These are phyloP conservation scores for Sesbania bispinosa DNA, from an alignment of 306 rosid species.

Conservation along the genomic window DNA sequence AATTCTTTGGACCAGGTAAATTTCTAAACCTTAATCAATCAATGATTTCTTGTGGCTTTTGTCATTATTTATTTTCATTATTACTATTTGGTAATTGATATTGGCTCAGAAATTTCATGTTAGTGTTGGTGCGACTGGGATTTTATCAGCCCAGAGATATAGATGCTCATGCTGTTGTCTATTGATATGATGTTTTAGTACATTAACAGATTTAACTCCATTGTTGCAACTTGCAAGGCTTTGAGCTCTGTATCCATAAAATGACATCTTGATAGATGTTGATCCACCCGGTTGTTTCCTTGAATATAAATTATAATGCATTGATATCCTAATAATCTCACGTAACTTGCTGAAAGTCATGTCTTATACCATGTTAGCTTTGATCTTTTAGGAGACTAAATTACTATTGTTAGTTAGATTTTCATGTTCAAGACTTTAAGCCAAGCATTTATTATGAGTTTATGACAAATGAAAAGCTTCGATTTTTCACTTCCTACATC, in stretches of 20 bases:
- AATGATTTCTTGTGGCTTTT: not conserved
- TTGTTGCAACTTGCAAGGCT: not conserved
- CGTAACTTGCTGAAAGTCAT: not conserved
- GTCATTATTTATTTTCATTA: not conserved
- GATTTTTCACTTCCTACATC: not conserved
- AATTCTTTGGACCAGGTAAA: slow-evolving; percentile 8
- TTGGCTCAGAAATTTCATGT: not conserved
- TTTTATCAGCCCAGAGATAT: not conserved
- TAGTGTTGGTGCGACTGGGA: not conserved
- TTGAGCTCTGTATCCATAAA: not conserved
- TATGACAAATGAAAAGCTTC: not conserved
- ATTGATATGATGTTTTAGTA: not conserved
- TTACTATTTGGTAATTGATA: not conserved
- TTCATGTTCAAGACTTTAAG: slow-evolving; percentile 6
- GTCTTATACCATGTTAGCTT: not conserved
- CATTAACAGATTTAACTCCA: not conserved
- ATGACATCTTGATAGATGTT: not conserved
- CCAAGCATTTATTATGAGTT: not conserved
- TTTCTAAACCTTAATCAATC: not conserved
- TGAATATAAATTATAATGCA: not conserved
- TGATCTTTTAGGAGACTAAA: not conserved
- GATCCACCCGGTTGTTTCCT: not conserved
- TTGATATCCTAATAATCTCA: not conserved
- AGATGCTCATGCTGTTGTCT: not conserved
- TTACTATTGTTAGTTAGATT: not conserved